Base-by-base conservation (phyloP, 257 asterid species). In the Jacaranda mimosifolia region DNA sequence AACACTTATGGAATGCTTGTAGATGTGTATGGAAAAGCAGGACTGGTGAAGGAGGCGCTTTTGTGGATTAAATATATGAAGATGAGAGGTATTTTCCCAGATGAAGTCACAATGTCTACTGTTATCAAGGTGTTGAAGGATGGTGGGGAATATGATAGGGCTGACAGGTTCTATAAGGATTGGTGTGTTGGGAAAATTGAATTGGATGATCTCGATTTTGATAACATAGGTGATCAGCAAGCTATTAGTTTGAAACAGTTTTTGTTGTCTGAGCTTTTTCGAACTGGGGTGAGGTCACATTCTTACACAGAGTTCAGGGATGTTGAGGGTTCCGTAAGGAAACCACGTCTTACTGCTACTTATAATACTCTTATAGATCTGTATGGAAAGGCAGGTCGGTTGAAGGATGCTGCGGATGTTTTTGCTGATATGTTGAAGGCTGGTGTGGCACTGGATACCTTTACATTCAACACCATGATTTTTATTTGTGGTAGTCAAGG, bases 71-170 rank as follows among this genome's bases (percentile, higher is more conserved):
- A 91, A 72, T 96, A 94, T 79, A 94, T 94, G 98, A 90, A 87
- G 83, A 65, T 74, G 86, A 87, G 97, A 73, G 98, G 99, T 72
- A 55, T 92, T 83, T 88, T 88, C 48, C 97, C 98, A 0, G 97
- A 95, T 62, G 99, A 95, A 81, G 97, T 95, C 73, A 95, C 99
- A 0, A 91, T 95, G 99, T 91, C 90, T 52, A 91, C 98, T 7
- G 97, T 91, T 12, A 73, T 95, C 64, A 89, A 91, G 84, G 97
- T 92, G 46, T 87, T 92, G 85, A 95, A 92, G 83, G 99, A 95
- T 84, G 97, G 91, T 14, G 82, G 72, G 72, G 96, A 92, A 73
- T 94, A 80, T 73, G 92, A 84, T 78, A 81, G 85, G 67, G 98
- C 96, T 7, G 86, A 88, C 59, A 88, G 81, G 81, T 94, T 94